Evolutionary conservation across 192 early-diverging fungal genomes (phyloP).

Genomic region (Chytriomyces sp.): DNA sequence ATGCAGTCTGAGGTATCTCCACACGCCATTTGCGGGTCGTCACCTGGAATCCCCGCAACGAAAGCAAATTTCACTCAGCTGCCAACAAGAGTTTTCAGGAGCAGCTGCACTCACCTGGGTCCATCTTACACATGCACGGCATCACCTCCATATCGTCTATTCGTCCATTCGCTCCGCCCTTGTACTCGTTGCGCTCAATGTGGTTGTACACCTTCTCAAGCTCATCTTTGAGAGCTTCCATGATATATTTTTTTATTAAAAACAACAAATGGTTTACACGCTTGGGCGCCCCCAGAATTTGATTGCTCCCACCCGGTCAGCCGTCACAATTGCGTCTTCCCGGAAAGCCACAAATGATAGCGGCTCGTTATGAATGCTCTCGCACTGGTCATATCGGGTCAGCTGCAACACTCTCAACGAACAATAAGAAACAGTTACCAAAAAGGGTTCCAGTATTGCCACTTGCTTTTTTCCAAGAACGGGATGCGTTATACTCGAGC

Average conservation of each 20-base stretch:
- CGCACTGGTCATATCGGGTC: constrained; percentile 41
- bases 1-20: constrained; percentile 90
- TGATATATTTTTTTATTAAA: too few species aligned
- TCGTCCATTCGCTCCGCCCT: constrained; percentile 71
- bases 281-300: constrained; percentile 77
- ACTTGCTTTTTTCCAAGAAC: constrained; percentile 57
- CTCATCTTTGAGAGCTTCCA: constrained; percentile 39
- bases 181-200: constrained; percentile 73
- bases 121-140: constrained; percentile 79
- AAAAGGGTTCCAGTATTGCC: constrained; percentile 72
- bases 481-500: constrained; percentile 40
- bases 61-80: background rate
- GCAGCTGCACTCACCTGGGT: constrained; percentile 49
- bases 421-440: constrained; percentile 42
- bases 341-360: constrained; percentile 68
- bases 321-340: constrained; percentile 74
- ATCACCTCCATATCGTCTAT: constrained; percentile 73
- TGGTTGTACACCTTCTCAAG: constrained; percentile 68
- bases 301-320: constrained; percentile 73
- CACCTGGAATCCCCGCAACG: constrained; percentile 27
- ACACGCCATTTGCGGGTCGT: constrained; percentile 75
- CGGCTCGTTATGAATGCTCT: constrained; percentile 67
- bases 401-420: background rate
- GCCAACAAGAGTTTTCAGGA: background rate
- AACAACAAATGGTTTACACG: too few species aligned